These are phyloP conservation scores for Candida incommunis DNA, from an alignment of 805 yeast species.

Conservation along the genomic window DNA sequence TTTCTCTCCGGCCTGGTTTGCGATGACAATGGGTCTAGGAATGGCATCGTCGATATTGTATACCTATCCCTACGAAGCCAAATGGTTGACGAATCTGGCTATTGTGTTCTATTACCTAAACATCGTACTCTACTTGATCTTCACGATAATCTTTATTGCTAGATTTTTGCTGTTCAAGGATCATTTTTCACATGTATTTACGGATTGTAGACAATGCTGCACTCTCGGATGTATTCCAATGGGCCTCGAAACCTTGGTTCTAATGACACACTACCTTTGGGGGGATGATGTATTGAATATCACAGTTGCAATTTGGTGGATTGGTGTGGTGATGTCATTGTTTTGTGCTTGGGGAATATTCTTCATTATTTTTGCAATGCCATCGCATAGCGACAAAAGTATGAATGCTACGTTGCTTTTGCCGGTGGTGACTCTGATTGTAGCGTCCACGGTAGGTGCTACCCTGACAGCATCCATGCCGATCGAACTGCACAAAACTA, in stretches of 20 bases:
- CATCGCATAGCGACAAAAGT: constrained; percentile 21
- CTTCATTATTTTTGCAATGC: constrained; percentile 32
- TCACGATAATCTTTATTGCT: constrained; percentile 28
- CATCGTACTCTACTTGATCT: constrained; percentile 27
- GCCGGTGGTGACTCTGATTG: constrained; percentile 72
- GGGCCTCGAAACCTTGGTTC: constrained; percentile 60
- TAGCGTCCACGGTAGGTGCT: constrained; percentile 59
- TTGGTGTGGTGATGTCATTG: constrained; percentile 40
- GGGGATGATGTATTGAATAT: constrained; percentile 30
- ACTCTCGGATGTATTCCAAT: constrained; percentile 71
- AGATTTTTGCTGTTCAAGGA: constrained; percentile 27
- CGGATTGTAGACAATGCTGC: constrained; percentile 34
- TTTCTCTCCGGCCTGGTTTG: constrained; percentile 33
- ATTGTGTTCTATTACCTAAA: constrained; percentile 51
- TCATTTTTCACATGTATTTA: constrained; percentile 19
- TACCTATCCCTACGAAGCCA: constrained; percentile 48
- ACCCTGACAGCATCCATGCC: constrained; percentile 34
- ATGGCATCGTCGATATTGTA: constrained; percentile 49
- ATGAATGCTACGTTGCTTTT: constrained; percentile 48
- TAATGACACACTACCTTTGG: constrained; percentile 36
- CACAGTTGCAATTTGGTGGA: constrained; percentile 64
- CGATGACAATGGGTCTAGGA: constrained; percentile 78
- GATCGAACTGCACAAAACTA: constrained; percentile 32
- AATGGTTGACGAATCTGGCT: constrained; percentile 45
- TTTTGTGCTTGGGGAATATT: constrained; percentile 48